These are phyloP conservation scores for Neofusicoccum kwambonambiense DNA, from an alignment of 2,329 filamentous ascomycete genomes.

Conservation along the genomic window DNA sequence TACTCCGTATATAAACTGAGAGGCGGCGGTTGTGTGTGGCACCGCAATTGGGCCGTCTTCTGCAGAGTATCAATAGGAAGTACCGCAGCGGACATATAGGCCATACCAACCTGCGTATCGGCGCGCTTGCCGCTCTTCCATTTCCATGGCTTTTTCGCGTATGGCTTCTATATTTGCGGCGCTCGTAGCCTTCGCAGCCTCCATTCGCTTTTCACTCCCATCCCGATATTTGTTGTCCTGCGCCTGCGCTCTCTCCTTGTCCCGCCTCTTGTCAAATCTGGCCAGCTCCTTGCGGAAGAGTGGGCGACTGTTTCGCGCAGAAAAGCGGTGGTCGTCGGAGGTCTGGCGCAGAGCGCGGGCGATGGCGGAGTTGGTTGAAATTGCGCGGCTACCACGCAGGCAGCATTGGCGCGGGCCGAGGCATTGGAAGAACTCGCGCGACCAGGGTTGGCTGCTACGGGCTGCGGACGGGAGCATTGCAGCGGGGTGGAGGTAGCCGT, in stretches of 20 bases:
- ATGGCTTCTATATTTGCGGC: too few relatives aligned
- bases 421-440: neutral
- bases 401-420: neutral
- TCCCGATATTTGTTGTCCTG: neutral
- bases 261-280: neutral
- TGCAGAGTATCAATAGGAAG: neutral
- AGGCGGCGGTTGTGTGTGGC: slow-evolving; percentile 79
- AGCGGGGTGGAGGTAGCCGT: neutral
- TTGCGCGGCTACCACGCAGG: slow-evolving; percentile 36
- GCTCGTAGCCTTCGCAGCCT: neutral
- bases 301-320: neutral
- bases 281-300: neutral
- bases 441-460: neutral
- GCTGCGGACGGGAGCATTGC: neutral
- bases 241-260: neutral
- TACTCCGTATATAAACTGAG: slow-evolving; percentile 85
- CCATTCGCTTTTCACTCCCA: neutral
- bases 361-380: slow-evolving; percentile 68
- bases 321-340: slow-evolving; percentile 10
- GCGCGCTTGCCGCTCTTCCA: neutral
- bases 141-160: neutral
- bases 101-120: neutral
- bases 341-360: slow-evolving; percentile 59
- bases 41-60: neutral
- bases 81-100: neutral